A percentile compares a stretch with the other conserved stretches of the same genome.
These are phyloP conservation scores for Diaporthe citriasiana DNA, from an alignment of 2,329 filamentous ascomycete genomes.

Conservation along the genomic window DNA sequence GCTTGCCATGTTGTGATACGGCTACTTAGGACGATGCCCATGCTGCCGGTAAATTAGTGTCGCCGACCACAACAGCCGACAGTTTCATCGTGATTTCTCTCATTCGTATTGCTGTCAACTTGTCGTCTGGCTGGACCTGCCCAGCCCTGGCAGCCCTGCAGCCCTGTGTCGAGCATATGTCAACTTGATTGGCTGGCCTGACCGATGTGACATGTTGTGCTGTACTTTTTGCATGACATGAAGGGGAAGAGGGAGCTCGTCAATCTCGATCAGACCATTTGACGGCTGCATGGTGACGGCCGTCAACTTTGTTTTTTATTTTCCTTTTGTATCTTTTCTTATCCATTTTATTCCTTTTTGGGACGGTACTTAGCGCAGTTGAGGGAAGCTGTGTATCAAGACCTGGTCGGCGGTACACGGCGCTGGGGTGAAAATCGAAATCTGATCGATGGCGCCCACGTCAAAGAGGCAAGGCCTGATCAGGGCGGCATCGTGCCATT, in stretches of 20 bases:
- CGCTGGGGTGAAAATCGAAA: not conserved
- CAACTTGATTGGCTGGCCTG: slow-evolving; percentile 2
- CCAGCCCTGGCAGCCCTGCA: slow-evolving; percentile 13
- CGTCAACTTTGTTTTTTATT: not conserved
- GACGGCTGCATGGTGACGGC: slow-evolving; percentile 31
- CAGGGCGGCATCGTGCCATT: not conserved
- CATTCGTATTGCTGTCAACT: not conserved
- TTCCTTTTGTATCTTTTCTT: not conserved
- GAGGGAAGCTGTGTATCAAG: slow-evolving; percentile 4
- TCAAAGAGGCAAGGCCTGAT: slow-evolving; percentile 9
- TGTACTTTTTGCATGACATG: slow-evolving; percentile 13
- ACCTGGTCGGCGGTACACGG: slow-evolving; percentile 15
- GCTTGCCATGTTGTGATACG: not conserved
- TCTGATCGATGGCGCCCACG: slow-evolving; percentile 14
- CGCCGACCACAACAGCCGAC: slow-evolving; percentile 22
- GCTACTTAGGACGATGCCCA: not conserved
- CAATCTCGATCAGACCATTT: slow-evolving; percentile 31
- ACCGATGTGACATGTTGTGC: slow-evolving; percentile 15
- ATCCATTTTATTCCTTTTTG: not conserved
- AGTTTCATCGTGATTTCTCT: not conserved
- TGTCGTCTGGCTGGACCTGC: not conserved
- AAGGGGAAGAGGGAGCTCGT: not conserved
- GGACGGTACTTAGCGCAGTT: not conserved
- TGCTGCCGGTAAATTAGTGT: slow-evolving; percentile 20
- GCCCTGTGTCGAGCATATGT: slow-evolving; percentile 22